phyloP scores from a whole-genome alignment of 208 protist species.

The Trypanosoma boissoni region DNA sequence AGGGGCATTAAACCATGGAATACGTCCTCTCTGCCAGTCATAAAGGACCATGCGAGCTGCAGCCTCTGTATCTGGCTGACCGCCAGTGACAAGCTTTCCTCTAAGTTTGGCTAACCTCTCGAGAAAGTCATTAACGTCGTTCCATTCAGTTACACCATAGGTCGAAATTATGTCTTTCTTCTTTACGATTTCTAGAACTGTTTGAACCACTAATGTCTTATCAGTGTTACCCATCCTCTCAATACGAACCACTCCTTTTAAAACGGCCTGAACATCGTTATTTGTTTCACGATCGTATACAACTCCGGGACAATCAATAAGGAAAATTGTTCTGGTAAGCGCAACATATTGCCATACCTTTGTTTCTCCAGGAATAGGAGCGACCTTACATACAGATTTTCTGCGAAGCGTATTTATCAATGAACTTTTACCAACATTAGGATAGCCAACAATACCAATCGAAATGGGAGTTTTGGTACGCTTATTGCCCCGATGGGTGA shows the following conservation, averaged over 20 bases:
- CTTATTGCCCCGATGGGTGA: constrained; percentile 83
- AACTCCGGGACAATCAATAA: constrained; percentile 99
- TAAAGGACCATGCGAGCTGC: constrained; percentile 96
- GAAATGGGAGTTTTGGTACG: constrained; percentile 88
- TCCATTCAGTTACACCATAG: constrained; percentile 95
- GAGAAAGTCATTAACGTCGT: constrained; percentile 95
- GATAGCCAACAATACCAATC: constrained; percentile 97
- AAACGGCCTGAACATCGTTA: constrained; percentile 96
- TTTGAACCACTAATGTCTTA: constrained; percentile 93
- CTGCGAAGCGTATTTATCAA: constrained; percentile 99
- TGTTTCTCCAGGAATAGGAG: constrained; percentile 99
- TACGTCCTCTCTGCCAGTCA: constrained; percentile 96
- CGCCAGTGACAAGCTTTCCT: constrained; percentile 95
- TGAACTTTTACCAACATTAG: constrained; percentile 99
- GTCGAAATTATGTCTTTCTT: constrained; percentile 94
- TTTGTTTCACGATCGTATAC: constrained; percentile 93
- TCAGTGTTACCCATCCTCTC: constrained; percentile 90
- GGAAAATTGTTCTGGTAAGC: constrained; percentile 97
- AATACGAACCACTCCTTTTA: constrained; percentile 97
- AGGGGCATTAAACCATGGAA: constrained; percentile 97
- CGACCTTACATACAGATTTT: constrained; percentile 98
- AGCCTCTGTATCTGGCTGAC: constrained; percentile 93
- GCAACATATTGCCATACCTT: constrained; percentile 99
- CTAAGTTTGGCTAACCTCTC: constrained; percentile 92
- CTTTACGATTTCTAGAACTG: constrained; percentile 95